Conservation (phyloP, 345 rosid species). For the Luvunga scandens region DNA sequence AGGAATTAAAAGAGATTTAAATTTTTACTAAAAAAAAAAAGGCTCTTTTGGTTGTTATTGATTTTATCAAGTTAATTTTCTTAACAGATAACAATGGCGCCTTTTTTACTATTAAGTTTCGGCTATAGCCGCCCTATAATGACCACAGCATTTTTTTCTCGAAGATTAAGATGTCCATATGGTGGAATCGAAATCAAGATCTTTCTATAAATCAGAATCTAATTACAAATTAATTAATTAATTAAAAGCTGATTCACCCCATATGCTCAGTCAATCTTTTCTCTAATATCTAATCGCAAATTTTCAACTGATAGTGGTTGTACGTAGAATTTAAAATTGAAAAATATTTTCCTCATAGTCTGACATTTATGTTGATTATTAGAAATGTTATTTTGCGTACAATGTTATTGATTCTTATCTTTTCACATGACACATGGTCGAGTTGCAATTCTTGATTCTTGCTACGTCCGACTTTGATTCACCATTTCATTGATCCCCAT, state of each 20-base stretch:
- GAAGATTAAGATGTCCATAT: background rate
- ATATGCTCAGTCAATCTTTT: background rate
- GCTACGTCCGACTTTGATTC: background rate
- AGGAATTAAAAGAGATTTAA: no score
- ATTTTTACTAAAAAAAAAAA: no score
- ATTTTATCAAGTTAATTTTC: no score
- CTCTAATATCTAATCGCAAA: background rate
- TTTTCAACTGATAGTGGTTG: background rate
- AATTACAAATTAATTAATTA: background rate
- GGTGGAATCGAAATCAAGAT: background rate
- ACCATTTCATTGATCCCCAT: background rate
- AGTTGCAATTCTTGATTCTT: constrained; percentile 1
- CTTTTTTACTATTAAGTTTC: no score
- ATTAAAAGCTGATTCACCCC: background rate
- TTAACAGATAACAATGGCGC: no score
- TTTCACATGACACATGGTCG: background rate
- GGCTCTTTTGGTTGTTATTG: no score
- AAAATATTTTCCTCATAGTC: background rate
- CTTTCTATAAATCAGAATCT: background rate
- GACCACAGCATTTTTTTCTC: background rate
- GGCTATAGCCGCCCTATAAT: background rate
- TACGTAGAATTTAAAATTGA: background rate
- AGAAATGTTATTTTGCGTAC: background rate
- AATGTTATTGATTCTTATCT: background rate
- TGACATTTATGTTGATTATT: background rate